A percentile compares a stretch with the other conserved stretches of the same genome.
phyloP scores from a whole-genome alignment of 2,329 filamentous ascomycete genomes.

The Exophiala dermatitidis region DNA sequence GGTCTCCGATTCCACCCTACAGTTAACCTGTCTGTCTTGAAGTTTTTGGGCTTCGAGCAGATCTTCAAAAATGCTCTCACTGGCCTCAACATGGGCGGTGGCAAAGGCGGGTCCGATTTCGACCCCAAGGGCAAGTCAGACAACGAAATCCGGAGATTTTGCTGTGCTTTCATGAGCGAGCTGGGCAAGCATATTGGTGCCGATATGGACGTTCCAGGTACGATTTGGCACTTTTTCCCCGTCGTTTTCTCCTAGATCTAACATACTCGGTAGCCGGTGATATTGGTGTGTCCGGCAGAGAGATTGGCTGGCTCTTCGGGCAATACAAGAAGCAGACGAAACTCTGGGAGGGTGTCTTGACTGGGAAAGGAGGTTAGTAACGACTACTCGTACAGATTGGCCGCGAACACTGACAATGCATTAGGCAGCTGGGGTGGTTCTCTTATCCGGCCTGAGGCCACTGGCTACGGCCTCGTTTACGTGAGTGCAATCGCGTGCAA shows the following conservation, averaged over 20 bases:
- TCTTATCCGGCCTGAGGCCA: slow-evolving; percentile 92
- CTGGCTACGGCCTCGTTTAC: slow-evolving; percentile 93
- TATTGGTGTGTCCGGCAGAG: slow-evolving; percentile 85
- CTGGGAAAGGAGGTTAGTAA: slow-evolving; percentile 67
- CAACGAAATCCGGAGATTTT: slow-evolving; percentile 96
- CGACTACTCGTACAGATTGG: neutral
- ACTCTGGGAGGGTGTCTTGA: slow-evolving; percentile 91
- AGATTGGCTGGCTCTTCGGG: slow-evolving; percentile 93
- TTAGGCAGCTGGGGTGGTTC: slow-evolving; percentile 74
- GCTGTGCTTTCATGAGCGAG: slow-evolving; percentile 91
- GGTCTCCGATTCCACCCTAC: slow-evolving; percentile 90
- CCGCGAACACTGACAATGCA: neutral
- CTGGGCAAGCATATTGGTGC: slow-evolving; percentile 93
- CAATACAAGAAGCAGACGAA: slow-evolving; percentile 83
- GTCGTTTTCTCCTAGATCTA: slow-evolving; percentile 3
- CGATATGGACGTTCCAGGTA: slow-evolving; percentile 77
- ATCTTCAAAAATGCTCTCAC: slow-evolving; percentile 99
- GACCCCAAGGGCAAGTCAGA: slow-evolving; percentile 98
- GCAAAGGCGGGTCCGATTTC: slow-evolving; percentile 96
- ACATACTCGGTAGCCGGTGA: slow-evolving; percentile 61
- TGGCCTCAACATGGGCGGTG: slow-evolving; percentile 90
- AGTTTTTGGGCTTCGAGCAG: slow-evolving; percentile 98
- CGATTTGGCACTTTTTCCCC: neutral
- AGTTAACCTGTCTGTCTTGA: slow-evolving; percentile 62
- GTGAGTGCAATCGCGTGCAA: slow-evolving; percentile 34